These are phyloP conservation scores for Alternaria ethzedia DNA, from an alignment of 2,329 filamentous ascomycete species.

Conservation along the genomic window DNA sequence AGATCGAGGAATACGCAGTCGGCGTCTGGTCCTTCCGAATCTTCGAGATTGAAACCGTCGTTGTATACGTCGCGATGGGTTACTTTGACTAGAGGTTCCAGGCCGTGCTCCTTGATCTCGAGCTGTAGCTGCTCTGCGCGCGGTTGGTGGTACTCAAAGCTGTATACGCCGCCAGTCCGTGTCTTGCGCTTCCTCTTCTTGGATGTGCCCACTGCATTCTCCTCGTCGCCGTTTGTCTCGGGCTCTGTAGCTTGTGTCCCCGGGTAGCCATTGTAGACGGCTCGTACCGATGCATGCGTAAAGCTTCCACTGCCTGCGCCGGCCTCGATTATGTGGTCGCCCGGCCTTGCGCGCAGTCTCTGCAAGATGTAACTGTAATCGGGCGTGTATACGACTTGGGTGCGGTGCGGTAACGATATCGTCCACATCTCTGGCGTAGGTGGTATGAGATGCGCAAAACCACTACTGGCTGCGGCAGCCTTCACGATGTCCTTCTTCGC, in stretches of 20 bases:
- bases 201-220: slow-evolving; percentile 39
- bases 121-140: slow-evolving; percentile 72
- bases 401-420: slow-evolving; percentile 77
- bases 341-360: slow-evolving; percentile 74
- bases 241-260: slow-evolving; percentile 27
- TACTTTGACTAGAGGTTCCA: slow-evolving; percentile 71
- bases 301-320: slow-evolving; percentile 85
- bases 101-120: slow-evolving; percentile 72
- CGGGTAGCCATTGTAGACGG: slow-evolving; percentile 76
- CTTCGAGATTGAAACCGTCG: slow-evolving; percentile 70
- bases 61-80: slow-evolving; percentile 82
- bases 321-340: slow-evolving; percentile 77
- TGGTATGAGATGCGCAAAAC: slow-evolving; percentile 79
- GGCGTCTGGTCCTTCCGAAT: slow-evolving; percentile 51
- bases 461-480: slow-evolving; percentile 62
- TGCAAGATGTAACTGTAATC: slow-evolving; percentile 87
- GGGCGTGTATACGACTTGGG: slow-evolving; percentile 85
- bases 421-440: slow-evolving; percentile 87
- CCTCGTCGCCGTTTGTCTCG: slow-evolving; percentile 23
- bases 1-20: slow-evolving; percentile 80
- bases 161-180: slow-evolving; percentile 72
- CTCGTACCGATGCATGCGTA: slow-evolving; percentile 77
- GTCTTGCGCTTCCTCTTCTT: slow-evolving; percentile 44
- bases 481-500: slow-evolving; percentile 41
- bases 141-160: slow-evolving; percentile 80